Evolutionary conservation across 768 basidiomycete species (phyloP).

Genomic region (Podaxis sp.): DNA sequence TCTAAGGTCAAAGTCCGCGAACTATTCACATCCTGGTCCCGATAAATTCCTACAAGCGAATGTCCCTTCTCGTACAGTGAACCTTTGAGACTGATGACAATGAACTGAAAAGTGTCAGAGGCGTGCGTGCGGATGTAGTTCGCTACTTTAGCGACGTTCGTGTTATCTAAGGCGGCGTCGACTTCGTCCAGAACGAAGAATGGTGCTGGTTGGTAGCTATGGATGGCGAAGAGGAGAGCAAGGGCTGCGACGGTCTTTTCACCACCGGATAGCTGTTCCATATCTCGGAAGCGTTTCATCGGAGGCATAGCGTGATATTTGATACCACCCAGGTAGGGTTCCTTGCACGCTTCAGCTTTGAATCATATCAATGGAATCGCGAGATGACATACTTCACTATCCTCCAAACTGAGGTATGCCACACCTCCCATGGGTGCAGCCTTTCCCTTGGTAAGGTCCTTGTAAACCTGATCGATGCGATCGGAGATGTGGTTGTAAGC

Average conservation of each 20-base stretch:
- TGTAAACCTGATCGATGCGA: constrained; percentile 92
- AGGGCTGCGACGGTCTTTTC: constrained; percentile 98
- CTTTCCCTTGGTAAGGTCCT: constrained; percentile 95
- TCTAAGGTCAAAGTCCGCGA: constrained; percentile 90
- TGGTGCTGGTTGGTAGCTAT: constrained; percentile 95
- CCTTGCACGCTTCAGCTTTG: constrained; percentile 16
- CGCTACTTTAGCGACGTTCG: constrained; percentile 96
- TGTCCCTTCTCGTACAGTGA: constrained; percentile 88
- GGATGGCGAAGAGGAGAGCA: constrained; percentile 95
- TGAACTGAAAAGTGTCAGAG: constrained; percentile 85
- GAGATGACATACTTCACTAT: constrained; percentile 68
- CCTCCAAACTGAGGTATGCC: constrained; percentile 93
- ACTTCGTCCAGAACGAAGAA: constrained; percentile 99
- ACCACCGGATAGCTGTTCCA: constrained; percentile 97
- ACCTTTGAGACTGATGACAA: constrained; percentile 95
- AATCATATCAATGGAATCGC: background rate
- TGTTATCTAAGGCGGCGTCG: constrained; percentile 96
- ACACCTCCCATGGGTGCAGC: constrained; percentile 93
- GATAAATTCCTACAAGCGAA: constrained; percentile 89
- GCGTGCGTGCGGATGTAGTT: constrained; percentile 88
- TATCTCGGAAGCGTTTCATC: constrained; percentile 98
- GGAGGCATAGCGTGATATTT: constrained; percentile 99
- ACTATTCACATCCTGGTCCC: constrained; percentile 92
- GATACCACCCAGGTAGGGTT: constrained; percentile 52
- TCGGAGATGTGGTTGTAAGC: constrained; percentile 97